Evolutionary conservation across 2,329 filamentous ascomycete species (phyloP), one percentile per base, ranked within the genome.

Genomic region (Stemphylium beticola): DNA sequence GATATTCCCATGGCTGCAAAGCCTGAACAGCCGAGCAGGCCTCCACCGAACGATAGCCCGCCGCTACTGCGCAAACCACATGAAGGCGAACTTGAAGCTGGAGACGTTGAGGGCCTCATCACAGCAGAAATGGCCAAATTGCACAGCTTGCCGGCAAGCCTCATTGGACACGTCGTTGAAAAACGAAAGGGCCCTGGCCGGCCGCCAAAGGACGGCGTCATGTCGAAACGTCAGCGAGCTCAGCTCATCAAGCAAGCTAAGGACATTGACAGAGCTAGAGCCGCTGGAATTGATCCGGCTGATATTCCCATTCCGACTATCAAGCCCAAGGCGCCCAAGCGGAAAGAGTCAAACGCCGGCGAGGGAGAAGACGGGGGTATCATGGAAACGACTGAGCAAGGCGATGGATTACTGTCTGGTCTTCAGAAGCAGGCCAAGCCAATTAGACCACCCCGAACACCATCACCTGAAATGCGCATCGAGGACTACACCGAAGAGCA

Each of bases 201-300:
- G 48, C 90, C 90, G 17, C 90, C 90, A 0, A 93, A 93, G 77
- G 90, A 93, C 67, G 90, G 90, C 24, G 83, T 92, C 69, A 91
- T 92, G 85, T 93, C 90, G 1, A 92, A 92, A 75, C 82, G 90
- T 52, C 88, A 92, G 66, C 83, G 87, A 62, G 81, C 85, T 15
- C 73, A 86, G 42, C 81, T 87, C 7, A 85, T 87, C 76, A 89
- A 87, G 72, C 78, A 82, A 55, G 74, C 78, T 36, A 78, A 81
- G 58, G 82, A 83, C 57, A 72, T 72, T n/a, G 74, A 77, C 34
- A 74, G 71, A 49, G 74, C 74, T 9, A 70, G 64, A 41, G 74
- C 74, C 26, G 69, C 72, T 15, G 76, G 75, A 17, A 65, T 75
- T 17, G 74, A 77, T 52, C 70, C 71, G 3, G 62, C 69, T 11